Conservation (phyloP, 768 basidiomycete genomes). For the Suillus alpinus region DNA sequence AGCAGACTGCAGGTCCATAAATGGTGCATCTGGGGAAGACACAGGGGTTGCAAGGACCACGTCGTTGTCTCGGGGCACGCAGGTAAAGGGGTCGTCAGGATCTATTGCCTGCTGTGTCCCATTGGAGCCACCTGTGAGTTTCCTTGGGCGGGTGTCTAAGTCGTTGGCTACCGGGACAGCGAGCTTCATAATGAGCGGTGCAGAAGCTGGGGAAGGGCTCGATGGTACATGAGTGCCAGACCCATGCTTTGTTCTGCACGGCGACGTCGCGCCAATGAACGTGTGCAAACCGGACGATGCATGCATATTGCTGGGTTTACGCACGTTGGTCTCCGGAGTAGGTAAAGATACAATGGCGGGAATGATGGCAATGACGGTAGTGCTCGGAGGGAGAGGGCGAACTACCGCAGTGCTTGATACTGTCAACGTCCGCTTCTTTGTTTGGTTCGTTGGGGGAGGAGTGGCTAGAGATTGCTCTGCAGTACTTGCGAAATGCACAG, state of each 20-base stretch:
- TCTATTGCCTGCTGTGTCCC: neutral
- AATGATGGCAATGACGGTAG: neutral
- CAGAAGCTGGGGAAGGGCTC: neutral
- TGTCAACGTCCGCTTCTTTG: neutral
- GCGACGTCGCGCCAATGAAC: neutral
- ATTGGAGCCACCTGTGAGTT: neutral
- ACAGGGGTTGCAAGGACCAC: neutral
- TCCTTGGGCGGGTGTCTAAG: neutral
- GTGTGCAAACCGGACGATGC: neutral
- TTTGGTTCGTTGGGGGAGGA: slow-evolving; percentile 7
- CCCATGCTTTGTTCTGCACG: neutral
- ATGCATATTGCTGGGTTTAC: neutral
- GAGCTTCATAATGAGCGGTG: neutral
- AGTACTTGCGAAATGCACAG: neutral
- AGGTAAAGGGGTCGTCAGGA: slow-evolving; percentile 1
- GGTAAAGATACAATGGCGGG: slow-evolving; percentile 5
- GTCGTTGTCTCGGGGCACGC: neutral
- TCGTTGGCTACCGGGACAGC: neutral
- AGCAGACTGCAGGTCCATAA: neutral
- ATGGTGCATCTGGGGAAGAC: neutral
- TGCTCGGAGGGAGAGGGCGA: neutral
- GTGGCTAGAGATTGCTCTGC: slow-evolving; percentile 10
- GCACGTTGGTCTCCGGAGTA: slow-evolving; percentile 18
- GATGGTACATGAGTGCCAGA: neutral
- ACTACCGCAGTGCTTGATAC: neutral